Evolutionary conservation across 495 filamentous ascomycete species (phyloP).

Genomic region (Hypomontagnella submonticulosa): DNA sequence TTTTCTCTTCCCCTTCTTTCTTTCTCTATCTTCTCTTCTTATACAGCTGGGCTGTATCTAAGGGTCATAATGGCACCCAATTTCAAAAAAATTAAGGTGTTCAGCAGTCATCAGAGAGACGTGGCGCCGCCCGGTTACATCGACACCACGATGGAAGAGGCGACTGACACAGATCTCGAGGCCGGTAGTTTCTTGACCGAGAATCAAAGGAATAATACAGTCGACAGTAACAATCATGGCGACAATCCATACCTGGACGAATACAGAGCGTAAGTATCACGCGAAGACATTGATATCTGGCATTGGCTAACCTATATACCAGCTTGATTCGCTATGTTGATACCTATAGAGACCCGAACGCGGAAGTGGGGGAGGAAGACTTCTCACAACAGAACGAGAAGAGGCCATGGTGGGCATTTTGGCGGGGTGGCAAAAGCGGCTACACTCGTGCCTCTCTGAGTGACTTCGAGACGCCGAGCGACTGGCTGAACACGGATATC

Average conservation of each 20-base stretch:
- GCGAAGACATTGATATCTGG: background rate
- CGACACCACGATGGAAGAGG: slow-evolving; percentile 28
- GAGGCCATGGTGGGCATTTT: slow-evolving; percentile 68
- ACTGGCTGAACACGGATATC: slow-evolving; percentile 78
- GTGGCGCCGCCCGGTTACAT: slow-evolving; percentile 25
- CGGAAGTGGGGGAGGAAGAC: slow-evolving; percentile 66
- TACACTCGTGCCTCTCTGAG: slow-evolving; percentile 50
- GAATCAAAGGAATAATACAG: slow-evolving; percentile 36
- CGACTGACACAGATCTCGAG: slow-evolving; percentile 38
- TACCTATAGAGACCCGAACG: slow-evolving; percentile 69
- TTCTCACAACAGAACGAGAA: slow-evolving; percentile 55
- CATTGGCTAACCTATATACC: slow-evolving; percentile 7
- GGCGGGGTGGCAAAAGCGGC: slow-evolving; percentile 54
- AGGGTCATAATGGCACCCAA: slow-evolving; percentile 45
- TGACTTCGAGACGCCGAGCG: slow-evolving; percentile 61
- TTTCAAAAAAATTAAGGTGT: slow-evolving; percentile 40
- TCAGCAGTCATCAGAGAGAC: slow-evolving; percentile 28
- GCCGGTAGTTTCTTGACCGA: slow-evolving; percentile 44
- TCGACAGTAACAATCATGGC: slow-evolving; percentile 33
- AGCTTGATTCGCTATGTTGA: slow-evolving; percentile 73
- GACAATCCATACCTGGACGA: slow-evolving; percentile 50
- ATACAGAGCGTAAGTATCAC: slow-evolving; percentile 48
- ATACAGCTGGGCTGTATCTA: slow-evolving; percentile 45
- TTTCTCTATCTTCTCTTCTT: slow-evolving; percentile 17
- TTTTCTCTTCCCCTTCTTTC: slow-evolving; percentile 6